Percentiles rank a stretch among this genome's conserved stretches.
These are phyloP conservation scores for Monascus purpureus DNA, from an alignment of 495 filamentous ascomycete genomes.

Conservation along the genomic window DNA sequence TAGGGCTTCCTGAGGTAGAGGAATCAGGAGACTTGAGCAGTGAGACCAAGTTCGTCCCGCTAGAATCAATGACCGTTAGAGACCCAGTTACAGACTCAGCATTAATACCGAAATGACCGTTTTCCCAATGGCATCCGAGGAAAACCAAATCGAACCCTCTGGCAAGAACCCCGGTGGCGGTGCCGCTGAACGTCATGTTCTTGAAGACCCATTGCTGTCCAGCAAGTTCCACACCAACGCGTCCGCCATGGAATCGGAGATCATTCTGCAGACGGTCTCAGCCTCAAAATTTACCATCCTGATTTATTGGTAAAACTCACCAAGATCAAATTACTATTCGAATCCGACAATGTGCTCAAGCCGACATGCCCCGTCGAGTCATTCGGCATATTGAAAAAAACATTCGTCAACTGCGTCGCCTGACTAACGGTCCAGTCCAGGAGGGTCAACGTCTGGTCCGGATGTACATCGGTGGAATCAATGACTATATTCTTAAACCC, in stretches of 20 bases:
- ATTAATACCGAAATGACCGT: constrained; percentile 14
- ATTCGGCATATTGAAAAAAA: constrained; percentile 52
- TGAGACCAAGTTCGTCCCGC: constrained; percentile 24
- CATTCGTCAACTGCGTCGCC: constrained; percentile 58
- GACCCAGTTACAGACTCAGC: constrained; percentile 27
- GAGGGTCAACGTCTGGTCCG: constrained; percentile 13
- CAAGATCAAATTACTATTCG: constrained; percentile 26
- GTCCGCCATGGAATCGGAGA: constrained; percentile 54
- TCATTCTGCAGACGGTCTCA: constrained; percentile 14
- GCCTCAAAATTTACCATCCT: background rate
- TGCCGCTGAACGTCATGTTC: constrained; percentile 41
- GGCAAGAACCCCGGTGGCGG: constrained; percentile 40
- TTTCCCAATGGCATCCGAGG: constrained; percentile 17
- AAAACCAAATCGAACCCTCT: constrained; percentile 14
- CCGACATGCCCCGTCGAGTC: constrained; percentile 42
- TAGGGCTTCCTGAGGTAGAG: constrained; percentile 10
- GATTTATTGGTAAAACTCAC: constrained; percentile 9
- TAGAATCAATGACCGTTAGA: constrained; percentile 29
- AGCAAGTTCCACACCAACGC: constrained; percentile 41
- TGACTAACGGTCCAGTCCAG: constrained; percentile 54
- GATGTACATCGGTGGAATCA: constrained; percentile 18
- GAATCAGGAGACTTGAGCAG: constrained; percentile 17
- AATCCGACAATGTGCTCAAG: constrained; percentile 52
- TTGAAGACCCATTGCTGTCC: constrained; percentile 65
- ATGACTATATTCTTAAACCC: constrained; percentile 28